A percentile compares a stretch with the other conserved stretches of the same genome.
Conservation (phyloP, 2,329 filamentous ascomycete genomes). For the Cryphonectria carpinicola region DNA sequence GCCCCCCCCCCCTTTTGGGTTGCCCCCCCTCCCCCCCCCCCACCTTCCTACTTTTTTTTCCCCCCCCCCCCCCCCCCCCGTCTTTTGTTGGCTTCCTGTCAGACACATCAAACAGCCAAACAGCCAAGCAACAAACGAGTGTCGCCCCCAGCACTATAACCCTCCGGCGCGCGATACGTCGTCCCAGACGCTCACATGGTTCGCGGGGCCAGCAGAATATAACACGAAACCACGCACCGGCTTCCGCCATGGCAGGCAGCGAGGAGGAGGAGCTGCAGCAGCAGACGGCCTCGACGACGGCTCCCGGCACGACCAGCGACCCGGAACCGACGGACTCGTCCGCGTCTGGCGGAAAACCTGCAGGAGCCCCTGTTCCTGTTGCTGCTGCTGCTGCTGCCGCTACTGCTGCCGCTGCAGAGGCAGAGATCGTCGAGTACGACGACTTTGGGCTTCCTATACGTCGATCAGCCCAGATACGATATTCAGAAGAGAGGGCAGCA, state of each 20-base stretch:
- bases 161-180: not conserved
- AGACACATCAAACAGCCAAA: not conserved
- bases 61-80: not conserved
- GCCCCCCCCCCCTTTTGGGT: too few relatives aligned
- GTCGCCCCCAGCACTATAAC: not conserved
- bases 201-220: not conserved
- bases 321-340: not conserved
- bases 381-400: not conserved
- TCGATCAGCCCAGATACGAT: constrained; percentile 43
- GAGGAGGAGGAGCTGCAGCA: constrained; percentile 11
- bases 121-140: not conserved
- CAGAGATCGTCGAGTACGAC: constrained; percentile 54
- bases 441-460: constrained; percentile 73
- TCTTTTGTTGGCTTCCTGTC: not conserved
- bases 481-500: constrained; percentile 32
- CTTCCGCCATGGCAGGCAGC: constrained; percentile 14
- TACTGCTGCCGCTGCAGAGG: not conserved
- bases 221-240: not conserved
- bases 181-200: not conserved
- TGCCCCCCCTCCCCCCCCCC: too few relatives aligned
- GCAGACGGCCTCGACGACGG: not conserved
- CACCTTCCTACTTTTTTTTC: too few relatives aligned
- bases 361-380: not conserved
- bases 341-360: not conserved
- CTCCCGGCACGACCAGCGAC: not conserved